phyloP scores from a whole-genome alignment of 768 basidiomycete genomes.

The Phaeotremella fagi region DNA sequence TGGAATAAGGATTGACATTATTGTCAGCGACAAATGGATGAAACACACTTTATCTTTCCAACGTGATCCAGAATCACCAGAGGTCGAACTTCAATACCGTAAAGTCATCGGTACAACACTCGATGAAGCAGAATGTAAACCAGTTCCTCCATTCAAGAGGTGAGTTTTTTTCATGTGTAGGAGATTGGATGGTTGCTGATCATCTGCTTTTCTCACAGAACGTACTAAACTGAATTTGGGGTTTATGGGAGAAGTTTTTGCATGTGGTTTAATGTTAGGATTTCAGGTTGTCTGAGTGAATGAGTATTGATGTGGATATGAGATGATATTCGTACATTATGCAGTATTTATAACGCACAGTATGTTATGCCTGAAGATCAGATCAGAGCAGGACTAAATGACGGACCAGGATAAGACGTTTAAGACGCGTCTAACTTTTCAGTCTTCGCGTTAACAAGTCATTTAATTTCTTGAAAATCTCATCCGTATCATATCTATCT shows the following conservation, averaged over 20 bases:
- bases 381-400: no score
- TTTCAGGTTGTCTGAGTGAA: not conserved
- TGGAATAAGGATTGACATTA: constrained; percentile 2
- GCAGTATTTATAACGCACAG: not conserved
- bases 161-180: constrained; percentile 1
- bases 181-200: not conserved
- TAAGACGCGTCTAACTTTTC: not conserved
- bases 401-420: no score
- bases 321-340: not conserved
- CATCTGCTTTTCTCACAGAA: not conserved
- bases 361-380: no score
- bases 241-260: not conserved
- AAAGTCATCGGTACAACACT: constrained; percentile 76
- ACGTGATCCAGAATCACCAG: constrained; percentile 65
- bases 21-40: constrained; percentile 46
- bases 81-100: constrained; percentile 87
- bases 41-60: constrained; percentile 83
- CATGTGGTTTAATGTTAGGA: no score
- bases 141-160: constrained; percentile 89
- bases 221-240: not conserved
- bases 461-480: no score
- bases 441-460: no score
- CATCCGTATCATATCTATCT: not conserved
- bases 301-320: not conserved
- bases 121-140: constrained; percentile 94